Base-by-base conservation (phyloP, 2,329 filamentous ascomycete genomes). In the Tolypocladium nubicola region DNA sequence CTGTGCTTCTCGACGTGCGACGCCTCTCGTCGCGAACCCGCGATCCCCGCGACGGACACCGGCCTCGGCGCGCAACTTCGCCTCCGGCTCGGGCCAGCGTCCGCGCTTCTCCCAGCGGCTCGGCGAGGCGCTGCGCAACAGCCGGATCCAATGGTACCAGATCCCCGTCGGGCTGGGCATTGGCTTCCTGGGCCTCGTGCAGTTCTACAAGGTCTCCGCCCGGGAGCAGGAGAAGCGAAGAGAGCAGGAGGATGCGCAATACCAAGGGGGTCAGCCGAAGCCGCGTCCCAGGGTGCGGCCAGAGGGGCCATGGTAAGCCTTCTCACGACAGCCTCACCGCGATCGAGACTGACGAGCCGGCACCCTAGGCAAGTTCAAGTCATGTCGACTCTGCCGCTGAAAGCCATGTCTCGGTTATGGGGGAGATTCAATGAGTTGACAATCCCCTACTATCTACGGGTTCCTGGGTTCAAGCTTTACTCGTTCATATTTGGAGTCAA, bases 381-480 rank as follows among this genome's bases (percentile, higher is more conserved):
- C 70, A 96, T 97, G 88, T 95, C 90, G 9, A 96, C 90, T 2
- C 76, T 97, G 59, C 92, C 92, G 39, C 78, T 97, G 61, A 97
- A 97, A 75, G 91, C 90, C 40, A 81, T 97, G 50, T 96, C 91
- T 39, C 83, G 92, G 52, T 69, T 95, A 61, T 97, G 92, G 92
- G 92, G 92, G 41, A 83, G 80, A 55, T 96, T 97, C 77, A 97
- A 97, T 71, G 91, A 96, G 70, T 76, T 96, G 53, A 85, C 85
- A 13, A 88, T 97, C 41, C 92, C 92, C 0, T 93, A 94, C 74
- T 91, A 90, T 70, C 79, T 96, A 30, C 88, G 92, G 6, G 82
- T 93, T 1, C 91, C 92, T 1, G 92, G 92, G 16, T 96, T 97
- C 76, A 93, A 89, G 70, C 82, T 97, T 1, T 97, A 97, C 72